Conservation (phyloP, 768 basidiomycete species). For the Daedaleopsis nitida region DNA sequence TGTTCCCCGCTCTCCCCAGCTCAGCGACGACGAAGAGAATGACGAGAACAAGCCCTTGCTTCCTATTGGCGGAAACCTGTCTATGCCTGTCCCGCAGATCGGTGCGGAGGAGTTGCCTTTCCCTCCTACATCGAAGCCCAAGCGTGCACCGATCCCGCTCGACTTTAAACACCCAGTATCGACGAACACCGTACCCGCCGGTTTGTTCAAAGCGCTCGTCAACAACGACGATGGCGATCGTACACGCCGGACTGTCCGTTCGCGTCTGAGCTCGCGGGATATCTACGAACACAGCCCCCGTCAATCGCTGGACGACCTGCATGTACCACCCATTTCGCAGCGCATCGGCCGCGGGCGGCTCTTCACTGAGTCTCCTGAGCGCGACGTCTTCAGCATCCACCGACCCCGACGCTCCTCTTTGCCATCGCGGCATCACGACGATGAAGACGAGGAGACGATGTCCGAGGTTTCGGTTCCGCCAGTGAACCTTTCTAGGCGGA, state of each 20-base stretch:
- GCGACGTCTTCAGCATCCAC: conserved; percentile 45
- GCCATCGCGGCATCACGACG: conserved; percentile 48
- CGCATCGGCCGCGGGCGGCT: conserved; percentile 55
- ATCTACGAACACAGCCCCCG: conserved; percentile 58
- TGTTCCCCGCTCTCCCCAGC: conserved; percentile 12
- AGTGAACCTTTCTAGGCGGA: conserved; percentile 53
- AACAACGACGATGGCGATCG: conserved; percentile 55
- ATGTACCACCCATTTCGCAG: conserved; percentile 69
- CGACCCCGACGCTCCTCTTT: conserved; percentile 36
- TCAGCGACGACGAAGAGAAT: conserved; percentile 29
- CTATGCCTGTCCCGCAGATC: conserved; percentile 17
- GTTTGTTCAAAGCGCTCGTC: conserved; percentile 80
- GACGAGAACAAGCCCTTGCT: conserved; percentile 26
- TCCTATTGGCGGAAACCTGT: background rate
- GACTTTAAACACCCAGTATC: conserved; percentile 71
- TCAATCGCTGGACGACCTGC: conserved; percentile 78
- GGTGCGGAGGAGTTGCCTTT: conserved; percentile 33
- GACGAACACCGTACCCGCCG: conserved; percentile 81
- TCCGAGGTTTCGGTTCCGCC: conserved; percentile 47
- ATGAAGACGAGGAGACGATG: conserved; percentile 45
- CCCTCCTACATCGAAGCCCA: conserved; percentile 41
- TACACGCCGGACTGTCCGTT: conserved; percentile 71
- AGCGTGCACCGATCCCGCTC: conserved; percentile 75
- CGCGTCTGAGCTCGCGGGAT: conserved; percentile 74
- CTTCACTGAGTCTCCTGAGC: conserved; percentile 48